Evolutionary conservation across 768 basidiomycete genomes (phyloP), one percentile per base, ranked within the genome.

Genomic region (Calocybe gangraenosa): DNA sequence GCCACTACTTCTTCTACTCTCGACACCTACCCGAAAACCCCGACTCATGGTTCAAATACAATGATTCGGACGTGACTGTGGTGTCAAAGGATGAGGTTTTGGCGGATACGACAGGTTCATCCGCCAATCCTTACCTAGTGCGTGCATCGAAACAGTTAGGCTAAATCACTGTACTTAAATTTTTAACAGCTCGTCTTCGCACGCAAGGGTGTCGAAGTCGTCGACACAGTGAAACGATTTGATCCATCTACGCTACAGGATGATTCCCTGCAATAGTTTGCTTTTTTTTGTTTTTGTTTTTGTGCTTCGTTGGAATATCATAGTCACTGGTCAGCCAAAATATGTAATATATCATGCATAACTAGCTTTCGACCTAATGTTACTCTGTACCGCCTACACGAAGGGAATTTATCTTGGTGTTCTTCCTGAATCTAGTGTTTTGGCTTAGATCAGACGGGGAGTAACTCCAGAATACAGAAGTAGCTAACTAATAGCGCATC

Each of bases 1-100:
- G 92, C 2, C 94, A 96, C 61, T 96, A 96, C 65, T 98, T 92
- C 73, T 91, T 97, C 65, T 96, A 95, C 63, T 90, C 93, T 44
- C 78, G 92, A 32, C 76, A 92, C 61, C 71, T 96, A 11, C 94
- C 92, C 1, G 78, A 80, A 38, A 65, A 80, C 18, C 83, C 84
- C 9, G 86, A 96, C 46, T 74, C 76, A 35, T 97, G 93, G 91
- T 92, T 93, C 76, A 95, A 95, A 67, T 92, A 95, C 68, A 97
- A 97, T 60, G 94, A 97, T 60, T 90, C 90, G 30, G 82, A 79
- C 47, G 91, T 98, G 7, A 74, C 80, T 3, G 73, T 80, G 20
- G 88, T 92, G 0, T 65, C 75, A 7, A 87, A 88, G 57, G 80
- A 81, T 7, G 93, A 96, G 57, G 87, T 97, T 2, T 70, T 96